Percentiles rank a stretch among this genome's conserved stretches.
These are phyloP conservation scores for Vigna mungo DNA, from an alignment of 306 rosid genomes.

Conservation along the genomic window DNA sequence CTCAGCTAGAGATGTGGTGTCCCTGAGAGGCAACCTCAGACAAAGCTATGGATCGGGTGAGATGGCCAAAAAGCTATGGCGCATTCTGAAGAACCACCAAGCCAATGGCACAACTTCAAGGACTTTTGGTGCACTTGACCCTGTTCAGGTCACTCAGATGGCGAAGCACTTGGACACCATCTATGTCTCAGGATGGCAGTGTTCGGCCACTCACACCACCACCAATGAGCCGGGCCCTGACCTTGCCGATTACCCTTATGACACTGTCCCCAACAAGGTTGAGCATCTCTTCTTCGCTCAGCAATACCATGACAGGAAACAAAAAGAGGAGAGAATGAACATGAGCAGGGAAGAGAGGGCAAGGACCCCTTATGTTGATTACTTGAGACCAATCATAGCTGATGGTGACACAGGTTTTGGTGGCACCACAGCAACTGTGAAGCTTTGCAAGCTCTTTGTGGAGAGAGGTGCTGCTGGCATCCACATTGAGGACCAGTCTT, in stretches of 20 bases:
- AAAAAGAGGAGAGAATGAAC: constrained; percentile 86
- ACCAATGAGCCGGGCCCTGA: constrained; percentile 98
- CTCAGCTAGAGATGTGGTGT: constrained; percentile 79
- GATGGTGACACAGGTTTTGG: constrained; percentile 95
- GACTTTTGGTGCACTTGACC: constrained; percentile 97
- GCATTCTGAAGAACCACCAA: constrained; percentile 83
- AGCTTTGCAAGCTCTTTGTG: constrained; percentile 96
- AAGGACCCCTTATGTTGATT: constrained; percentile 79
- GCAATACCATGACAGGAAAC: constrained; percentile 90
- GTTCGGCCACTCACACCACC: constrained; percentile 90
- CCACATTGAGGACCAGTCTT: constrained; percentile 95
- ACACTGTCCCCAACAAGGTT: constrained; percentile 98
- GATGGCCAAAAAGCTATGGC: constrained; percentile 90
- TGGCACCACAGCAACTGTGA: constrained; percentile 85
- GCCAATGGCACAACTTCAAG: constrained; percentile 88
- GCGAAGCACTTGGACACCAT: constrained; percentile 88
- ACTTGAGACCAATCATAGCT: constrained; percentile 91
- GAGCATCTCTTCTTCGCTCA: constrained; percentile 93
- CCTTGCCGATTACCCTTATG: constrained; percentile 96
- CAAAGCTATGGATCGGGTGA: constrained; percentile 84
- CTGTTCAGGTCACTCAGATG: constrained; percentile 96
- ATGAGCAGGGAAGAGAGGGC: constrained; percentile 82
- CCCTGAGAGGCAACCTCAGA: constrained; percentile 79
- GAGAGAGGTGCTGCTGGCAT: constrained; percentile 98
- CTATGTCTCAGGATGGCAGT: constrained; percentile 98